Percentiles rank a stretch among this genome's conserved stretches.
Evolutionary conservation across 2,329 filamentous ascomycete species (phyloP).

Genomic region (Didymella exigua): DNA sequence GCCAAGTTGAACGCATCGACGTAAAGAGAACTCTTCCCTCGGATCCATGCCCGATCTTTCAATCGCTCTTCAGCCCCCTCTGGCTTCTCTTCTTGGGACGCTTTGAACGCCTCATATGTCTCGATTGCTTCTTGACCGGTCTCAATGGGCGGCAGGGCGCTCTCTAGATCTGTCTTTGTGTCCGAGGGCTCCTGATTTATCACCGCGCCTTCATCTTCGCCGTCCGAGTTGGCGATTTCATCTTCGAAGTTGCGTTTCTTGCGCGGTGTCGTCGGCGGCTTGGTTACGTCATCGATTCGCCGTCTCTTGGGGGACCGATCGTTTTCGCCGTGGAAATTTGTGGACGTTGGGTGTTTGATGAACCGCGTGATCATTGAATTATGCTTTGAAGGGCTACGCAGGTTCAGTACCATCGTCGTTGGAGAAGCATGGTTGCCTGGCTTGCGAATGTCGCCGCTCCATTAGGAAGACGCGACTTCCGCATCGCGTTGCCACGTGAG

Average conservation of each 20-base stretch:
- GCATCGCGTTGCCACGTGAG: conserved; percentile 20
- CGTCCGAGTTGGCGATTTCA: conserved; percentile 50
- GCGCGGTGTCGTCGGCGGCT: conserved; percentile 29
- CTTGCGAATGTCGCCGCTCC: neutral
- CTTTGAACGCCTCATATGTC: conserved; percentile 75
- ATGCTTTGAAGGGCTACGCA: conserved; percentile 52
- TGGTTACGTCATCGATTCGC: conserved; percentile 37
- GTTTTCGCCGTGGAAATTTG: conserved; percentile 49
- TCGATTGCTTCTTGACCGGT: conserved; percentile 74
- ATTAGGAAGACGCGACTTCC: conserved; percentile 12
- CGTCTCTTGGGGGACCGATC: conserved; percentile 53
- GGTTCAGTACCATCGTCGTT: conserved; percentile 45
- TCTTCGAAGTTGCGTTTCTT: conserved; percentile 24
- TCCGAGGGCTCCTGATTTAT: conserved; percentile 27
- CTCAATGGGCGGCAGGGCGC: conserved; percentile 68
- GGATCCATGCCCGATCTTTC: conserved; percentile 68
- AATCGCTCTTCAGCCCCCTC: conserved; percentile 56
- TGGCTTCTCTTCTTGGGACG: conserved; percentile 56
- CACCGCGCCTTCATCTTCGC: conserved; percentile 46
- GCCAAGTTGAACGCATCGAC: conserved; percentile 97
- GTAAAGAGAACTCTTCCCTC: conserved; percentile 86
- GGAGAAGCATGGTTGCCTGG: conserved; percentile 5
- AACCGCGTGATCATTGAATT: conserved; percentile 56
- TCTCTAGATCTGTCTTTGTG: conserved; percentile 70
- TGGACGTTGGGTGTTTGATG: conserved; percentile 53